These are phyloP conservation scores for Hordeum vulgare DNA, from an alignment of 176 grass and related monocot species.

Conservation along the genomic window MorexV3_pseudomolecules_assembly NC_058518.1:406259217-406259716, in stretches of 20 bases:
- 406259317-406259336: constrained; percentile 83
- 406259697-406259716: background rate
- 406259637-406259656: background rate
- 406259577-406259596: constrained; percentile 1
- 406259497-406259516: background rate
- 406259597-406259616: background rate
- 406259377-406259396: constrained; percentile 60
- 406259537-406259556: constrained; percentile 8
- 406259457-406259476: background rate
- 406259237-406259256: constrained; percentile 60
- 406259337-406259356: constrained; percentile 68
- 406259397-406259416: background rate
- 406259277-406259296: constrained; percentile 61
- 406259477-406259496: background rate
- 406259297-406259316: constrained; percentile 58
- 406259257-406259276: constrained; percentile 84
- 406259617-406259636: constrained; percentile 22
- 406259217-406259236: constrained; percentile 72
- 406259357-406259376: constrained; percentile 81
- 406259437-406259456: background rate
- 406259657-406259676: background rate
- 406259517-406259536: constrained; percentile 18
- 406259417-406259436: background rate
- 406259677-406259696: background rate
- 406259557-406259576: constrained; percentile 16